A percentile compares a stretch with the other conserved stretches of the same genome.
These are phyloP conservation scores for Cinnamomum chago DNA, from an alignment of 164 flowering plant species.

Conservation along the genomic window DNA sequence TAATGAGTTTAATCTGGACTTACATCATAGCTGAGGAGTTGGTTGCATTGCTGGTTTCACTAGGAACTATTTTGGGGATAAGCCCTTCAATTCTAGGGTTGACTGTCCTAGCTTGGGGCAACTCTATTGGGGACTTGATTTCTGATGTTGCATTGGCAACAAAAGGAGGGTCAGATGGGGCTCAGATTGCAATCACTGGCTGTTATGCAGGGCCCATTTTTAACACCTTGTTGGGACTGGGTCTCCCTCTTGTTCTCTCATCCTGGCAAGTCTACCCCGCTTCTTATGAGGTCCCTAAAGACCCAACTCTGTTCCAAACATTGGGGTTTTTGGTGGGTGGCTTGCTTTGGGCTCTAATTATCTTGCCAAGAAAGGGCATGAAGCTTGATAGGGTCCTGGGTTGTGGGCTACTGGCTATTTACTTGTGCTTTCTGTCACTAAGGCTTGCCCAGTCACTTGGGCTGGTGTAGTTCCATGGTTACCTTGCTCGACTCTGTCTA, in stretches of 20 bases:
- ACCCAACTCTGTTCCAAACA: slow-evolving; percentile 28
- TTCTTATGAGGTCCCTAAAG: slow-evolving; percentile 27
- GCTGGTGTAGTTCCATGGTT: too few relatives aligned
- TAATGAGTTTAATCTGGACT: slow-evolving; percentile 57
- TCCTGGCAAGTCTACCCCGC: slow-evolving; percentile 35
- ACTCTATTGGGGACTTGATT: slow-evolving; percentile 48
- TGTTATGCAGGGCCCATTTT: slow-evolving; percentile 59
- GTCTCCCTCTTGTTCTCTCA: slow-evolving; percentile 32
- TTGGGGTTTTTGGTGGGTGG: slow-evolving; percentile 35
- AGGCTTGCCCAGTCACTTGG: slow-evolving; percentile 12
- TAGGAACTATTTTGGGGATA: slow-evolving; percentile 37
- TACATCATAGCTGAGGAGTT: slow-evolving; percentile 51
- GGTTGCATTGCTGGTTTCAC: slow-evolving; percentile 41
- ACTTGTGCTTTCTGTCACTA: slow-evolving; percentile 27
- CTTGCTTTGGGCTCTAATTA: slow-evolving; percentile 42
- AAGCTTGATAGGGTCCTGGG: slow-evolving; percentile 38
- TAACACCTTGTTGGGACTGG: slow-evolving; percentile 48
- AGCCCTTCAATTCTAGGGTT: slow-evolving; percentile 45
- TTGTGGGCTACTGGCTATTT: slow-evolving; percentile 37
- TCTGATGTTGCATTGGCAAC: slow-evolving; percentile 43
- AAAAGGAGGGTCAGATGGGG: slow-evolving; percentile 39
- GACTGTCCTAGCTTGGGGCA: slow-evolving; percentile 62
- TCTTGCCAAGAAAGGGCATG: slow-evolving; percentile 36
- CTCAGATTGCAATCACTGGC: slow-evolving; percentile 46
- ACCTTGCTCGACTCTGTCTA: too few relatives aligned